Percentiles rank a stretch among this genome's conserved stretches.
phyloP scores from a whole-genome alignment of 257 asterid species.

The Lithospermum erythrorhizon region DNA sequence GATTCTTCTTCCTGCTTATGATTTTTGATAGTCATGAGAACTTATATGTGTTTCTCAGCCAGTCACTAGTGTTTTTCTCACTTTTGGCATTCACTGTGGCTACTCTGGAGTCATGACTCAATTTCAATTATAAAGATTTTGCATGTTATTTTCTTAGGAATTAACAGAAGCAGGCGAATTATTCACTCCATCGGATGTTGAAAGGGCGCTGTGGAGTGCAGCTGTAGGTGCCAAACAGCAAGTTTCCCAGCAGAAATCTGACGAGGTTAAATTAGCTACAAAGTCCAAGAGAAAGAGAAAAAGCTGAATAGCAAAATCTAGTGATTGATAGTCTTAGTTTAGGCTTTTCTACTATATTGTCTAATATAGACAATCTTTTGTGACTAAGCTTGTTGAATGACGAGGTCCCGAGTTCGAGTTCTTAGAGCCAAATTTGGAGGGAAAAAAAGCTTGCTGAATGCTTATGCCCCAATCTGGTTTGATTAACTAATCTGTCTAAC shows the following conservation, averaged over 20 bases:
- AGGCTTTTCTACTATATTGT: too few relatives aligned
- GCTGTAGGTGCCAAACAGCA: slow-evolving; percentile 26
- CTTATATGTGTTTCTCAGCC: background rate
- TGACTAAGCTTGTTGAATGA: background rate
- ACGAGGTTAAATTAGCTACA: slow-evolving; percentile 12
- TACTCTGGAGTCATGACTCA: background rate
- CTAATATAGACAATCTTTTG: background rate
- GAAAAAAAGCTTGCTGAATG: background rate
- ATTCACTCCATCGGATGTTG: slow-evolving; percentile 72
- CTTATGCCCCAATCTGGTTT: background rate
- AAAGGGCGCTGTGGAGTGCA: slow-evolving; percentile 77
- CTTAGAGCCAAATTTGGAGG: too few relatives aligned
- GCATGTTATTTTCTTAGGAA: slow-evolving; percentile 29
- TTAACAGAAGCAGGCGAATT: slow-evolving; percentile 30
- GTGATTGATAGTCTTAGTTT: background rate
- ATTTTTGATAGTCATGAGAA: background rate
- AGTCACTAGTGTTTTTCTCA: background rate
- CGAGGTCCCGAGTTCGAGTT: too few relatives aligned
- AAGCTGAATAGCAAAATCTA: slow-evolving; percentile 11
- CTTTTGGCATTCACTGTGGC: background rate
- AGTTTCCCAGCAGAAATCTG: slow-evolving; percentile 17
- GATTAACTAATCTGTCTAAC: background rate
- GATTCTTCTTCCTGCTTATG: background rate
- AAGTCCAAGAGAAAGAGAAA: slow-evolving; percentile 47
- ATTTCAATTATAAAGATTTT: background rate